Conservation (phyloP, 2,329 filamentous ascomycete genomes). For the Alternaria brassicae region DNA sequence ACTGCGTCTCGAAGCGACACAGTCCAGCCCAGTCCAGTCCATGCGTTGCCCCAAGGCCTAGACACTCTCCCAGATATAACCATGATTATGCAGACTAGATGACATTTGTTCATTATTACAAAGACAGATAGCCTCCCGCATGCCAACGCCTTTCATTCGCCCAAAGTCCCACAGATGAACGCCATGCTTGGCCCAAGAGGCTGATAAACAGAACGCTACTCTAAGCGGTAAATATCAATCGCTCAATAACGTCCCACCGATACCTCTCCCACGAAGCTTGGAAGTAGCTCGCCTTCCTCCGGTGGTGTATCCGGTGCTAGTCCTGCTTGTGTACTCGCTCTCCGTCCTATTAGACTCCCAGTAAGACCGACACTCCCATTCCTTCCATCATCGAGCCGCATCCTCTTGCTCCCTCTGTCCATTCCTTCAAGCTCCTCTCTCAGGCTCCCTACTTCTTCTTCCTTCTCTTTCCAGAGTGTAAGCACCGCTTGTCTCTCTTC, state of each 20-base stretch:
- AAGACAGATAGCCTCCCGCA: background rate
- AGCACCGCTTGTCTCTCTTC: constrained; percentile 31
- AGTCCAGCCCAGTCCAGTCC: background rate
- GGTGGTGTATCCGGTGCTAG: constrained; percentile 30
- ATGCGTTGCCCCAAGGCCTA: background rate
- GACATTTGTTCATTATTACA: background rate
- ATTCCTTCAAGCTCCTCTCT: constrained; percentile 30
- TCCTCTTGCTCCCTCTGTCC: constrained; percentile 31
- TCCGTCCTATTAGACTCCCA: constrained; percentile 16
- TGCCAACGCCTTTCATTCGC: constrained; percentile 4
- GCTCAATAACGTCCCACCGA: constrained; percentile 20
- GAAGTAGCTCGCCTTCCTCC: constrained; percentile 31
- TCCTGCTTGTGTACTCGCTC: constrained; percentile 21
- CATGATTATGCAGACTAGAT: background rate
- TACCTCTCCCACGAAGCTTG: constrained; percentile 33
- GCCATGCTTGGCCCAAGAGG: constrained; percentile 5
- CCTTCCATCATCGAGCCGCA: constrained; percentile 23
- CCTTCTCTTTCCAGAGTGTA: constrained; percentile 33
- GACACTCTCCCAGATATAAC: background rate
- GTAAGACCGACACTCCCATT: constrained; percentile 21
- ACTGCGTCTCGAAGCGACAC: background rate
- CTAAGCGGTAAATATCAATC: background rate
- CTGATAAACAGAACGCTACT: constrained; percentile 8
- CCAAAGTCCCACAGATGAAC: constrained; percentile 3
- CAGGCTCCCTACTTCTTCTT: constrained; percentile 26